Evolutionary conservation across 805 yeast species (phyloP).

Genomic region (Nakazawaea anatomiae): DNA sequence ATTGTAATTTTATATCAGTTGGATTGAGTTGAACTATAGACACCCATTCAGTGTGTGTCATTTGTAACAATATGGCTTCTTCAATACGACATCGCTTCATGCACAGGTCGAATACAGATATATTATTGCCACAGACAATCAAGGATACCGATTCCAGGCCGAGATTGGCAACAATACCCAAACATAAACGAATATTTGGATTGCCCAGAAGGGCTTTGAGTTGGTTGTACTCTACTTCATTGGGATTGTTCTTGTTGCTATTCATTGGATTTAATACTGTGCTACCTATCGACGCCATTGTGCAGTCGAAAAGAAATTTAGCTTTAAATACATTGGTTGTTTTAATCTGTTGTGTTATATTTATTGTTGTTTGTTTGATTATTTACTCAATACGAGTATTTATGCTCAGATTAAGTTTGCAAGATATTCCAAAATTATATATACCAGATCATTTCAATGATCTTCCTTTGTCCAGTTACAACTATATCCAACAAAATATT

Average conservation of each 20-base stretch:
- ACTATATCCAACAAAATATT: constrained; percentile 33
- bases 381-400: constrained; percentile 57
- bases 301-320: constrained; percentile 50
- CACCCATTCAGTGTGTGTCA: no score
- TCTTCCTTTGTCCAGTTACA: constrained; percentile 41
- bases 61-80: neutral
- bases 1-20: no score
- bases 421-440: constrained; percentile 75
- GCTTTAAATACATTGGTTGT: constrained; percentile 81
- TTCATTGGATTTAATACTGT: constrained; percentile 59
- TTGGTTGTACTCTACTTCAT: constrained; percentile 43
- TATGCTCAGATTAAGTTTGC: constrained; percentile 49
- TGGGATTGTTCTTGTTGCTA: constrained; percentile 31
- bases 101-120: constrained; percentile 4
- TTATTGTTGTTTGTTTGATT: constrained; percentile 42
- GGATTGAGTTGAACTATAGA: no score
- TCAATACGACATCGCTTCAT: constrained; percentile 7
- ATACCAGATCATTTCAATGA: constrained; percentile 62
- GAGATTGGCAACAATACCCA: constrained; percentile 1
- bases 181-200: constrained; percentile 5
- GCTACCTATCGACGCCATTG: constrained; percentile 75
- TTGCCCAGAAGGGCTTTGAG: constrained; percentile 16
- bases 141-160: neutral
- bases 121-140: neutral
- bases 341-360: constrained; percentile 60